phyloP scores from a whole-genome alignment of 2,329 filamentous ascomycete genomes.

The Trichoderma sp. region DNA sequence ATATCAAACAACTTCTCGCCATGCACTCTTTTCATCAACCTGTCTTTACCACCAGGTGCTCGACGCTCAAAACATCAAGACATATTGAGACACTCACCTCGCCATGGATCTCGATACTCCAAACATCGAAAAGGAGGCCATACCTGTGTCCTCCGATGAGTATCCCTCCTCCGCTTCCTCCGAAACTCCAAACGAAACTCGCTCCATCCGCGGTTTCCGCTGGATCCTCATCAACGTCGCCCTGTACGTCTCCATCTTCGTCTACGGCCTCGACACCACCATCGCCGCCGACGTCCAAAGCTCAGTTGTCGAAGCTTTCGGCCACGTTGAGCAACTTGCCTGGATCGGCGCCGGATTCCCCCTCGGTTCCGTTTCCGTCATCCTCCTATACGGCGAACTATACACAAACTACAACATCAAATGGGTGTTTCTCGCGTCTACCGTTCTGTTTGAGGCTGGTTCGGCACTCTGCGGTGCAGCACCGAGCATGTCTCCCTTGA shows the following conservation, averaged over 20 bases:
- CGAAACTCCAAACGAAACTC: background rate
- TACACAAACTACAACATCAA: slow-evolving; percentile 50
- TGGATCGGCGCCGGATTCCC: slow-evolving; percentile 46
- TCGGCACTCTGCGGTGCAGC: slow-evolving; percentile 45
- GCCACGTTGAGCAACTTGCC: slow-evolving; percentile 40
- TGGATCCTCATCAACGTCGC: slow-evolving; percentile 3
- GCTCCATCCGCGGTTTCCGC: background rate
- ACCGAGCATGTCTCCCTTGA: slow-evolving; percentile 46
- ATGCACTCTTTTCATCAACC: background rate
- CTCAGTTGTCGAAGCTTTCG: slow-evolving; percentile 42
- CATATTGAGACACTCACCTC: background rate
- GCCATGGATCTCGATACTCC: background rate
- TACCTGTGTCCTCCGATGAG: background rate
- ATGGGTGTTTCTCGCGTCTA: slow-evolving; percentile 36
- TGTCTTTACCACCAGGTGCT: background rate
- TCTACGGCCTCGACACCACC: slow-evolving; percentile 44
- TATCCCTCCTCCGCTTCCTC: background rate
- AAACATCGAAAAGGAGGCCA: background rate
- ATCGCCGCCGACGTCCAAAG: slow-evolving; percentile 53
- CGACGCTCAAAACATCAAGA: background rate
- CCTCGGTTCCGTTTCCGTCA: slow-evolving; percentile 43
- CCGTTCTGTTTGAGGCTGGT: slow-evolving; percentile 34
- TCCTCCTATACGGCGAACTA: slow-evolving; percentile 39
- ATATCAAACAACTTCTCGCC: background rate
- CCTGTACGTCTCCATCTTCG: background rate